These are phyloP conservation scores for Wallacemonas sp. DNA, from an alignment of 208 protist genomes.

Conservation along the genomic window DNA sequence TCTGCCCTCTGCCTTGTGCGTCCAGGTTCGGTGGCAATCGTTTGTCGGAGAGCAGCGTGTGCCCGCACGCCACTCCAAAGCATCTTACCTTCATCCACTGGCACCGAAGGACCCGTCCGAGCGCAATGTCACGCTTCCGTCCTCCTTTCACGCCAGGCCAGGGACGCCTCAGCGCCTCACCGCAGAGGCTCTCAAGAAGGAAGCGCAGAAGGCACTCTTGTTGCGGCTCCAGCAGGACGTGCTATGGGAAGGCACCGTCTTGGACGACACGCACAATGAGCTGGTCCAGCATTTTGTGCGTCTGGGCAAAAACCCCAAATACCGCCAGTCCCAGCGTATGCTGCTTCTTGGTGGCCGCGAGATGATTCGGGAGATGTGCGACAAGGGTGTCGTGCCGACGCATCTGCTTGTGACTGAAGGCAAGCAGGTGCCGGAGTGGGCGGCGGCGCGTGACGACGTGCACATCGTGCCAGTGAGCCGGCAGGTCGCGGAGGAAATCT, in stretches of 20 bases:
- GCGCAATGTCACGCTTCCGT: slow-evolving; percentile 72
- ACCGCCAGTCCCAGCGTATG: slow-evolving; percentile 72
- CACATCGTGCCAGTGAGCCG: slow-evolving; percentile 67
- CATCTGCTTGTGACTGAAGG: slow-evolving; percentile 70
- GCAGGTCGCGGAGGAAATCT: slow-evolving; percentile 36
- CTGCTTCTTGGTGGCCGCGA: slow-evolving; percentile 69
- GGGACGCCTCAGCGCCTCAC: slow-evolving; percentile 21
- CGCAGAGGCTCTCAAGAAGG: slow-evolving; percentile 62
- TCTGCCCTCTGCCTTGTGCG: background rate
- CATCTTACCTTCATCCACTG: slow-evolving; percentile 62
- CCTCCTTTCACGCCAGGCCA: slow-evolving; percentile 36
- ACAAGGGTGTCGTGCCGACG: slow-evolving; percentile 47
- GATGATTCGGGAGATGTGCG: slow-evolving; percentile 83
- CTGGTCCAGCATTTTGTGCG: slow-evolving; percentile 82
- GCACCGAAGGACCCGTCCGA: slow-evolving; percentile 67
- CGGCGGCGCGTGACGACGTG: slow-evolving; percentile 19
- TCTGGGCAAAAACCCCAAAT: slow-evolving; percentile 71
- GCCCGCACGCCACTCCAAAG: slow-evolving; percentile 44
- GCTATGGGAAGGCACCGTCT: slow-evolving; percentile 84
- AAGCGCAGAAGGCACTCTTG: slow-evolving; percentile 66
- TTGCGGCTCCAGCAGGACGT: slow-evolving; percentile 79
- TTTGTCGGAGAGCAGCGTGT: slow-evolving; percentile 48
- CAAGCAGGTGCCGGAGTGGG: slow-evolving; percentile 60
- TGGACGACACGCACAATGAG: slow-evolving; percentile 61
- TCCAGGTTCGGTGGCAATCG: slow-evolving; percentile 32